Evolutionary conservation across 306 rosid species (phyloP).

Genomic region (Rubus parviflorus): DNA sequence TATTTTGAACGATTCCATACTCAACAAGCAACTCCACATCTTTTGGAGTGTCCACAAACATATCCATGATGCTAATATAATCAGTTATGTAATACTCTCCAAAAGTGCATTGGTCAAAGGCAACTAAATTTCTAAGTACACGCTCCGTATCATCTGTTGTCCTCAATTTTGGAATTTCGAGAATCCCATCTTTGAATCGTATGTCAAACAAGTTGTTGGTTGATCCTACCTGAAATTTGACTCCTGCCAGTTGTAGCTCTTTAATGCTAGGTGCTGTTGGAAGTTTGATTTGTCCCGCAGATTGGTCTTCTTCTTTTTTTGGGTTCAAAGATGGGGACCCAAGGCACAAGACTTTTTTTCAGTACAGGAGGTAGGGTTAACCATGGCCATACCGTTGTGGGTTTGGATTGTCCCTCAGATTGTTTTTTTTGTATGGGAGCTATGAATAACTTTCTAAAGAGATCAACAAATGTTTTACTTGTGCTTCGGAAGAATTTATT

Average conservation of each 20-base stretch:
- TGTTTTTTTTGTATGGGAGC: too few relatives aligned
- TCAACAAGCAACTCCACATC: slow-evolving; percentile 37
- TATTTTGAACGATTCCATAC: slow-evolving; percentile 22
- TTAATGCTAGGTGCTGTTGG: slow-evolving; percentile 22
- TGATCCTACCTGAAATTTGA: slow-evolving; percentile 19
- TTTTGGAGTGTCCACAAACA: slow-evolving; percentile 16
- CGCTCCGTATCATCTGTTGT: slow-evolving; percentile 1
- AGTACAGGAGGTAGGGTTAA: too few relatives aligned
- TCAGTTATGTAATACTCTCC: not conserved
- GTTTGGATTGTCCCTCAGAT: not conserved
- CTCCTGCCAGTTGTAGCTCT: slow-evolving; percentile 34
- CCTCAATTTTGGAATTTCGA: slow-evolving; percentile 33
- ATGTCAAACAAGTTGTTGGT: slow-evolving; percentile 29
- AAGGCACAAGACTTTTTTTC: too few relatives aligned
- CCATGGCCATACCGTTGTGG: too few relatives aligned
- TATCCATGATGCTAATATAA: slow-evolving; percentile 23
- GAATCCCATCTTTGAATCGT: slow-evolving; percentile 16
- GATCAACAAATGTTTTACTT: slow-evolving; percentile 20
- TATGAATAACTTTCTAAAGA: slow-evolving; percentile 13
- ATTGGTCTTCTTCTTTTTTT: too few relatives aligned
- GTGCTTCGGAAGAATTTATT: too few relatives aligned
- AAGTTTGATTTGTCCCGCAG: not conserved
- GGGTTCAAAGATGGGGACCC: too few relatives aligned
- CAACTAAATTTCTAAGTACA: slow-evolving; percentile 29
- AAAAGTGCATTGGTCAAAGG: slow-evolving; percentile 36